These are phyloP conservation scores for Sorghum bicolor DNA, from an alignment of 176 grass and related monocot species.

Conservation along the genomic window DNA sequence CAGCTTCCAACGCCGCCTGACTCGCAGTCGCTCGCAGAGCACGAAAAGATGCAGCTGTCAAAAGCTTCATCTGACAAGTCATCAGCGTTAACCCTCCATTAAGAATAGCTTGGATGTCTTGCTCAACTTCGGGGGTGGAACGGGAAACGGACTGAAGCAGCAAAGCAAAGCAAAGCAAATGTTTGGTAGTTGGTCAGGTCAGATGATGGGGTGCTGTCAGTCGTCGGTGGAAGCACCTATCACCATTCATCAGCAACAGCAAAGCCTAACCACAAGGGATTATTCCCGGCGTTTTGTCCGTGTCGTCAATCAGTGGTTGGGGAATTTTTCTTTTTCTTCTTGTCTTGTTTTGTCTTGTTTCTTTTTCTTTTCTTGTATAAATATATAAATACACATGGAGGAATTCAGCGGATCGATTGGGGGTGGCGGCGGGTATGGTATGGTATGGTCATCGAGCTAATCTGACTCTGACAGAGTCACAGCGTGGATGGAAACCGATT, in stretches of 20 bases:
- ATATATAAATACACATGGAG: neutral
- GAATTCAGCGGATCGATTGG: neutral
- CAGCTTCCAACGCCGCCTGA: no score
- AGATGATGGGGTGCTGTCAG: constrained; percentile 19
- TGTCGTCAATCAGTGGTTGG: constrained; percentile 17
- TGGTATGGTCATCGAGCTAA: neutral
- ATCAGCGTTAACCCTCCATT: no score
- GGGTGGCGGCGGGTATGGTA: neutral
- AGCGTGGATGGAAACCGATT: neutral
- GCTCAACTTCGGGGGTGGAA: neutral
- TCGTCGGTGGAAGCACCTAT: neutral
- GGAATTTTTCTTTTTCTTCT: neutral
- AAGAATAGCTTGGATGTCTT: no score
- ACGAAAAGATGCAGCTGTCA: no score
- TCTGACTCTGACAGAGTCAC: no score
- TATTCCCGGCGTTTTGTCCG: constrained; percentile 21
- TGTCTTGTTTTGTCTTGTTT: neutral
- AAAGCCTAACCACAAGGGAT: neutral
- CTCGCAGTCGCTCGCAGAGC: no score
- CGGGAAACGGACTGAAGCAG: neutral
- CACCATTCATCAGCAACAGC: neutral
- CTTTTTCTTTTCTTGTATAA: neutral
- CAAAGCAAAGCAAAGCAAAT: no score
- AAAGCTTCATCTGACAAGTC: no score
- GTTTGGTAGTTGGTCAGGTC: constrained; percentile 18